These are phyloP conservation scores for Amanita exitialis DNA, from an alignment of 768 basidiomycete species.

Conservation along the genomic window DNA sequence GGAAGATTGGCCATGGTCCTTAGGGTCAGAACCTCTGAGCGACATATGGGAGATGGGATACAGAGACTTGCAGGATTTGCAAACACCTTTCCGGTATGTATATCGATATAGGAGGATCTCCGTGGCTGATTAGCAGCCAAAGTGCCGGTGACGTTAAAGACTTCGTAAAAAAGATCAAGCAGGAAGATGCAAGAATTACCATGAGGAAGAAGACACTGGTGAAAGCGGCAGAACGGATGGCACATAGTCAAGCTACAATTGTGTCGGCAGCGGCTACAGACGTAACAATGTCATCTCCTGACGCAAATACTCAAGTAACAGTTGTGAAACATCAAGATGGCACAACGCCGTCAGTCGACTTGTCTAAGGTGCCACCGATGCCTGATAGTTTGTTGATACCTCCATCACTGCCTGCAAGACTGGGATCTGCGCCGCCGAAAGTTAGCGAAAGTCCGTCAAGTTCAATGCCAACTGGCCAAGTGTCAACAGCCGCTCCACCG, in stretches of 20 bases:
- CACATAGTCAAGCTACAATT: constrained; percentile 18
- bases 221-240: constrained; percentile 19
- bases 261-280: constrained; percentile 7
- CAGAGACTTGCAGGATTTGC: constrained; percentile 47
- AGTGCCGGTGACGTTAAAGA: constrained; percentile 70
- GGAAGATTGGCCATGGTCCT: constrained; percentile 51
- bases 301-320: constrained; percentile 9
- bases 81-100: constrained; percentile 57
- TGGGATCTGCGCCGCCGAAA: constrained; percentile 31
- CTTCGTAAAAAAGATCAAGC: constrained; percentile 62
- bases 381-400: constrained; percentile 33
- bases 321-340: constrained; percentile 8
- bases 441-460: constrained; percentile 11
- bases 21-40: constrained; percentile 63
- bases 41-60: constrained; percentile 85
- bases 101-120: constrained; percentile 4
- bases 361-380: constrained; percentile 16
- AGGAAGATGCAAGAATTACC: constrained; percentile 54
- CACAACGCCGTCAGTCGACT: constrained; percentile 4
- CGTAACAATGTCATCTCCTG: constrained; percentile 6
- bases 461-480: constrained; percentile 15
- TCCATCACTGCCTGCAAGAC: constrained; percentile 66
- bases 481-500: constrained; percentile 15
- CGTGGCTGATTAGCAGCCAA: constrained; percentile 4
- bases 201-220: constrained; percentile 33